Percentiles rank a stretch among this genome's conserved stretches.
phyloP scores from a whole-genome alignment of 345 rosid genomes.

The Salix purpurea region DNA sequence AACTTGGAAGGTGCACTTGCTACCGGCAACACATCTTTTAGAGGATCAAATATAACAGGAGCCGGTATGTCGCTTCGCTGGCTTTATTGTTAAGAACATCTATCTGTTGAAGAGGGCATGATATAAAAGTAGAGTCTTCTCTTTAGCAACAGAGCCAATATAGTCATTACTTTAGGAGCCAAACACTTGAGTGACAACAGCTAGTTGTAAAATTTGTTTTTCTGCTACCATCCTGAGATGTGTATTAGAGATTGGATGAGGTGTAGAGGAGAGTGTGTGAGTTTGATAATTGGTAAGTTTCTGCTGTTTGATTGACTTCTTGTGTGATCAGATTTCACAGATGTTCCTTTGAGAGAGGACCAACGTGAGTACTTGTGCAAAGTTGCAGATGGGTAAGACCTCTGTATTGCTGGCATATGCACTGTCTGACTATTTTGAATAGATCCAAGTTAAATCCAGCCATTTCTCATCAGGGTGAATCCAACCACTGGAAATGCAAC shows the following conservation, averaged over 20 bases:
- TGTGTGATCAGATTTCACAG: slow-evolving; percentile 70
- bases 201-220: neutral
- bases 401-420: neutral
- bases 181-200: neutral
- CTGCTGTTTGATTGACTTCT: neutral
- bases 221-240: neutral
- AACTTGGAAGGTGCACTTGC: slow-evolving; percentile 88
- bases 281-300: neutral
- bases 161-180: neutral
- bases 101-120: neutral
- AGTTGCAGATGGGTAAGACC: slow-evolving; percentile 74
- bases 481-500: slow-evolving; percentile 75
- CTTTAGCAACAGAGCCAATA: neutral
- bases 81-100: neutral
- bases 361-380: slow-evolving; percentile 84
- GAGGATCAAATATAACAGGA: slow-evolving; percentile 79
- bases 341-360: slow-evolving; percentile 86
- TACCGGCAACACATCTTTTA: slow-evolving; percentile 93
- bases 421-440: neutral
- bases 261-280: neutral
- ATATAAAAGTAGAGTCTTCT: neutral
- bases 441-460: neutral
- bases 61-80: slow-evolving; percentile 51
- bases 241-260: neutral
- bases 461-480: slow-evolving; percentile 49